These are phyloP conservation scores for Euphorbia neoarborescens DNA, from an alignment of 441 rosid species.

Conservation along the genomic window DNA sequence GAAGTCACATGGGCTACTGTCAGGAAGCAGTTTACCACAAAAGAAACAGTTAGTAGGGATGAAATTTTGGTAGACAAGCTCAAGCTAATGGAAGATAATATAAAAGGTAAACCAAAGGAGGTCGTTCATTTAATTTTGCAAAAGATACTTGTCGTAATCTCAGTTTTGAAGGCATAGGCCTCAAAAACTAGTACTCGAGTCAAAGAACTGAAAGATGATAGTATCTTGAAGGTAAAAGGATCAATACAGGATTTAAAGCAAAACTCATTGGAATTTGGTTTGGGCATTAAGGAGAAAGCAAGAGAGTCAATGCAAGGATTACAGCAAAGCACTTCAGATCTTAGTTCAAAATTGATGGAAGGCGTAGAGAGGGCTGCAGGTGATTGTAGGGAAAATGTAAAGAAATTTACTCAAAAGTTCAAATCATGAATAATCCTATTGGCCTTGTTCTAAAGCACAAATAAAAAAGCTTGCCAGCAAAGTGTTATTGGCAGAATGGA, in stretches of 20 bases:
- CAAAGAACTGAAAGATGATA: slow-evolving; percentile 32
- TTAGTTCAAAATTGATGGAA: slow-evolving; percentile 43
- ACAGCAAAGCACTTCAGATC: slow-evolving; percentile 42
- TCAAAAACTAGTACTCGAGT: slow-evolving; percentile 28
- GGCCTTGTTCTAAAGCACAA: not conserved
- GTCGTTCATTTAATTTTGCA: slow-evolving; percentile 41
- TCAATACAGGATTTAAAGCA: slow-evolving; percentile 46
- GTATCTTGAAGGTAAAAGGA: slow-evolving; percentile 32
- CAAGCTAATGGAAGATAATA: slow-evolving; percentile 45
- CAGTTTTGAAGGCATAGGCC: slow-evolving; percentile 40
- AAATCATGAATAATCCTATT: slow-evolving; percentile 32
- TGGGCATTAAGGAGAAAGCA: slow-evolving; percentile 40
- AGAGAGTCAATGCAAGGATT: slow-evolving; percentile 40
- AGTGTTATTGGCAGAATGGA: slow-evolving; percentile 5
- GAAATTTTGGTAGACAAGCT: slow-evolving; percentile 54
- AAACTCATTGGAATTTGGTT: slow-evolving; percentile 34
- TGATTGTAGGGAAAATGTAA: slow-evolving; percentile 62
- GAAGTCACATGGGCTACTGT: slow-evolving; percentile 55
- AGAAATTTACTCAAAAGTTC: slow-evolving; percentile 70
- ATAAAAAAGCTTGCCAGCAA: slow-evolving; percentile 19
- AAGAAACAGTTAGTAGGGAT: slow-evolving; percentile 58
- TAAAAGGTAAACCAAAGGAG: slow-evolving; percentile 51
- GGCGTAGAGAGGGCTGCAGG: slow-evolving; percentile 58
- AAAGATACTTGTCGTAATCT: slow-evolving; percentile 36
- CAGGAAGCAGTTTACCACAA: slow-evolving; percentile 40